Base-by-base conservation (phyloP, 495 filamentous ascomycete species). In the Penicillium daleae region DNA sequence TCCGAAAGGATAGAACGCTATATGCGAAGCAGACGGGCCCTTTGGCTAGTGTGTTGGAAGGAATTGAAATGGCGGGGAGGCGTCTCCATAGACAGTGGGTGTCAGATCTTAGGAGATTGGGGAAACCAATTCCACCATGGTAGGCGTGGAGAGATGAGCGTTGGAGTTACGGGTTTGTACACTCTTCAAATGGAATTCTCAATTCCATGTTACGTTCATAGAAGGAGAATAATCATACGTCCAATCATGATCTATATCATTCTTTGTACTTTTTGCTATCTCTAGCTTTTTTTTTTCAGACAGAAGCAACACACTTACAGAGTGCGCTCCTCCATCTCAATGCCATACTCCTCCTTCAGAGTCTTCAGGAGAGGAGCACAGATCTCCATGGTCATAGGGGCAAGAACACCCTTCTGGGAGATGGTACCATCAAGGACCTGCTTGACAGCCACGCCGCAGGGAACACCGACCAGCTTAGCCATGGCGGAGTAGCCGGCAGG, bases 391-490 rank as follows among this genome's bases (percentile, higher is more conserved):
- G 74, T 86, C 86, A 96, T 90, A 2, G 94, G 93, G 48, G 93
- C 93, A 46, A 97, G 71, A 51, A 97, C 78, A 68, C 92, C 91
- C 78, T 86, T 91, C 66, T 91, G 82, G 51, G 78, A 81, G 66
- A 97, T 89, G 9, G 85, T 90, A 8, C 93, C 94, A 69, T 91
- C 83, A 49, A 97, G 86, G 29, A 97, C 90, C 80, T 92, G 85
- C 83, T 92, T 89, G 60, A 90, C 86, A 52, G 91, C 91, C 50
- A 81, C 77, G 66, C 75, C 78, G 61, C 77, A 82, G 15, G 76
- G 89, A 32, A 91, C 80, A 71, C 89, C 90, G 35, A 93, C 91
- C 54, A 90, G 72, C 79, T 91, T 92, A 31, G 93, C 93, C 94
- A 97, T 97, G 49, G 92, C 89, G 7, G 86, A 90, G 81, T 95